Evolutionary conservation across 1,284 basidiomycete species (phyloP), one percentile per base, ranked within the genome.

Genomic region (Irpex lacteus): DNA sequence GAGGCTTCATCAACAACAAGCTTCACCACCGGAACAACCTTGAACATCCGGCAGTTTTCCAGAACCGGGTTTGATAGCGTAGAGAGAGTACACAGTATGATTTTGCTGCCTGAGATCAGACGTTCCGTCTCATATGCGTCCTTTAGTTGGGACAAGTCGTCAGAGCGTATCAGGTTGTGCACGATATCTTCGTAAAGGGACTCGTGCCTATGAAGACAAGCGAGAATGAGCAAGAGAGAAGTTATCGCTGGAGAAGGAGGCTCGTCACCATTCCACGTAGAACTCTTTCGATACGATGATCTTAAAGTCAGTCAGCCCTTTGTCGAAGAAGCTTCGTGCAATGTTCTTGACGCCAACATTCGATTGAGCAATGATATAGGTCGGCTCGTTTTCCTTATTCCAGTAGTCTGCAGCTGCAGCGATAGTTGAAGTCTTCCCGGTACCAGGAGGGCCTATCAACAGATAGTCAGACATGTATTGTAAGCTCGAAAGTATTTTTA

Each of bases 271-370:
- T 70, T 80, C 82, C 8, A 75, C 68, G 63, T 81, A 77, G 63
- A 84, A 85, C 19, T 84, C 83, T 57, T 80, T 77, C 1, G 82
- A 81, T 1, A 84, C 81, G 4, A 85, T 50, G 5, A 85, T 69
- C 61, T 76, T 78, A 72, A 82, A 85, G 49, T 76, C 68, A 7
- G 53, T 54, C 6, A 83, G 73, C 0, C 67, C 64, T 34, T 72
- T 69, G 59, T 78, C 77, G 8, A 71, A 68, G 2, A 85, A 70
- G 4, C 72, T 76, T 65, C 79, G 74, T 0, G 80, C 81, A 50
- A 82, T 80, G 63, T 83, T 82, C 67, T 81, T 81, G 7, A 82
- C 80, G 0, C 78, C 81, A 34, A 82, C 81, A 57, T 83, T 82
- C 5, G 72, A 74, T 55, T 75, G 75, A 1, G 75, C 73, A 15